Base-by-base conservation (phyloP, 2,329 filamentous ascomycete genomes). In the Aspergillus latus region DNA sequence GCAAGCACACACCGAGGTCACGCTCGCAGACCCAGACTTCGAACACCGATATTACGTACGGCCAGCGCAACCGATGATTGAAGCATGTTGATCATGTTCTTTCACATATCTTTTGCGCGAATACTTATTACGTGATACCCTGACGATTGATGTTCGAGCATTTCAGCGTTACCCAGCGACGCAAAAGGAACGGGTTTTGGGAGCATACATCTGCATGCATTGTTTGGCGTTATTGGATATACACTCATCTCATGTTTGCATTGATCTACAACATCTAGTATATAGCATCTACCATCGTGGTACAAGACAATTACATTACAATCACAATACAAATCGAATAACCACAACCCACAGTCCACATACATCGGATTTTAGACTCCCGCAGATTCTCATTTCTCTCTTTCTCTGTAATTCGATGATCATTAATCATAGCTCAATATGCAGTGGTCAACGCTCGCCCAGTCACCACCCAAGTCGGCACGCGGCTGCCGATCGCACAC, bases 21-120 rank as follows among this genome's bases (percentile, higher is more conserved):
- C 69, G 7, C 62, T 75, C 52, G 62, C 68, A 2, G 68, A 65
- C 37, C 63, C 69, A 39, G 71, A 76, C 51, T 77, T 81, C 61
- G 78, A 80, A 54, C 70, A 78, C 55, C 75, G 74, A 59, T 82
- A 78, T 70, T 82, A 78, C 66, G 71, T 78, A 59, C 72, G 78
- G 63, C 70, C 73, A 64, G 69, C 75, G 63, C 69, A 72, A 58
- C 69, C 74, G 46, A 72, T 80, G 61, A 78, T 82, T 66, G 75
- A 78, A 64, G 79, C 79, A 49, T 82, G 77, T 62, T 82, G 61
- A 70, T 53, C 52, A 46, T 55, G 56, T 59, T 28, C 56, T 47
- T 55, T 51, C 21, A 3, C 21, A 21, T 56, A 40, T 11, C 21
- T 49, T 44, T 40, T 32, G 26, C 26, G 47, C 15, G 32, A 57